Evolutionary conservation across 2,329 filamentous ascomycete species (phyloP).

Genomic region (Penicillium sp.): DNA sequence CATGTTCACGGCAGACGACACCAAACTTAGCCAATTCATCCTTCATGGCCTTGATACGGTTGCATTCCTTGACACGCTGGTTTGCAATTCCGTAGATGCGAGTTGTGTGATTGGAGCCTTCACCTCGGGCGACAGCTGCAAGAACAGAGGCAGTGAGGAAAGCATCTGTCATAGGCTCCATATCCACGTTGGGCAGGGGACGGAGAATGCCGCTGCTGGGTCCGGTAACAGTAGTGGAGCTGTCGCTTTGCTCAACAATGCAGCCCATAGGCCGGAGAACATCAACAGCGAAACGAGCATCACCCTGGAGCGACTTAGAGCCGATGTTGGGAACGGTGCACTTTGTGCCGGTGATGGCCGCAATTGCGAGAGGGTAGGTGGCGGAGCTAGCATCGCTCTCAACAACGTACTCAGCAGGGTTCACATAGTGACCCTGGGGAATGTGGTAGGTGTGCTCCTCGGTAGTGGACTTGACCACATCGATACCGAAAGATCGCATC

Average conservation of each 20-base stretch:
- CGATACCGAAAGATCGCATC: constrained; percentile 90
- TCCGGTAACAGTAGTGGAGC: constrained; percentile 89
- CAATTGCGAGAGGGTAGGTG: constrained; percentile 91
- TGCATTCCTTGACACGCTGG: constrained; percentile 97
- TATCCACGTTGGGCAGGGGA: constrained; percentile 80
- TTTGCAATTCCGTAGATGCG: constrained; percentile 94
- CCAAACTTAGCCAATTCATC: constrained; percentile 93
- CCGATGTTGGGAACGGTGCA: constrained; percentile 98
- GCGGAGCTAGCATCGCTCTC: constrained; percentile 98
- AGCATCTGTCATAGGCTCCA: constrained; percentile 99
- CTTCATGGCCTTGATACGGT: constrained; percentile 93
- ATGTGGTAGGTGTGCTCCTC: constrained; percentile 94
- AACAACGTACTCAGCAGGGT: constrained; percentile 81
- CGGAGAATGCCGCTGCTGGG: constrained; percentile 72
- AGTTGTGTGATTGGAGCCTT: constrained; percentile 63
- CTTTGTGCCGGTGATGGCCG: constrained; percentile 91
- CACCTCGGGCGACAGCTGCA: constrained; percentile 80
- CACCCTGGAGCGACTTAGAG: constrained; percentile 85
- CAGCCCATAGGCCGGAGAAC: constrained; percentile 94
- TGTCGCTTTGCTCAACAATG: constrained; percentile 76
- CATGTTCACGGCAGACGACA: constrained; percentile 79
- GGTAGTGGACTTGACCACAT: constrained; percentile 71
- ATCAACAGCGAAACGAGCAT: constrained; percentile 89
- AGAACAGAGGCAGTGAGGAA: constrained; percentile 94
- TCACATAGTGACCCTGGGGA: constrained; percentile 77